Conservation (phyloP, 169 alveolate genomes). For the Pseudocohnilembus persalinus region DNA sequence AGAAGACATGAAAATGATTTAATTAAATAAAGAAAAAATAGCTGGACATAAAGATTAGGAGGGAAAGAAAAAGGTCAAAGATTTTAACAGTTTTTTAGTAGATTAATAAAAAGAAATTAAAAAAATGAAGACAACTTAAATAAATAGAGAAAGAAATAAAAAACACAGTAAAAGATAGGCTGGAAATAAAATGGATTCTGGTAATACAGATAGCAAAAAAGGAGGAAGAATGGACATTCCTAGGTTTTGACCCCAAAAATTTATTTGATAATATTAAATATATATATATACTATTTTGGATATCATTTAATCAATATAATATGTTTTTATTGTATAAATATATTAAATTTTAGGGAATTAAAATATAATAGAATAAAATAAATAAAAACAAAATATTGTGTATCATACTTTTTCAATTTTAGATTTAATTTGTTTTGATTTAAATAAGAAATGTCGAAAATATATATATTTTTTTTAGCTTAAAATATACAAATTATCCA, state of each 20-base stretch:
- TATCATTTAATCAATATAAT: too few relatives aligned
- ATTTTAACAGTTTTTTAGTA: slow-evolving; percentile 5
- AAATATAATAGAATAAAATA: too few relatives aligned
- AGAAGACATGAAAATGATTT: slow-evolving; percentile 15
- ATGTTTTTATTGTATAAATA: too few relatives aligned
- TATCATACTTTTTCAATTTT: too few relatives aligned
- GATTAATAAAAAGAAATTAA: slow-evolving; percentile 15
- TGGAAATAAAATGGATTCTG: slow-evolving; percentile 2
- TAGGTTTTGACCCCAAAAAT: not conserved
- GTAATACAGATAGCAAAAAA: not conserved
- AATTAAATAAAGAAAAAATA: not conserved
- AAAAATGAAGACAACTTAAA: slow-evolving; percentile 25
- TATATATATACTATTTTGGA: too few relatives aligned
- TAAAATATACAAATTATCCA: too few relatives aligned
- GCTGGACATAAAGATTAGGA: not conserved
- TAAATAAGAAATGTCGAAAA: too few relatives aligned
- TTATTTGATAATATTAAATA: too few relatives aligned
- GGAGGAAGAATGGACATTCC: not conserved
- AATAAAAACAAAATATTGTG: too few relatives aligned
- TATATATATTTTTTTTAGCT: too few relatives aligned
- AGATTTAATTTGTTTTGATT: too few relatives aligned
- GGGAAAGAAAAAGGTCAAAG: not conserved
- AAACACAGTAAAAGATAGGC: slow-evolving; percentile 8
- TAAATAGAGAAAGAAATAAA: slow-evolving; percentile 25
- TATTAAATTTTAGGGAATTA: too few relatives aligned